Evolutionary conservation across 768 basidiomycete genomes (phyloP), one percentile per base, ranked within the genome.

Genomic region (Mycena polygramma): DNA sequence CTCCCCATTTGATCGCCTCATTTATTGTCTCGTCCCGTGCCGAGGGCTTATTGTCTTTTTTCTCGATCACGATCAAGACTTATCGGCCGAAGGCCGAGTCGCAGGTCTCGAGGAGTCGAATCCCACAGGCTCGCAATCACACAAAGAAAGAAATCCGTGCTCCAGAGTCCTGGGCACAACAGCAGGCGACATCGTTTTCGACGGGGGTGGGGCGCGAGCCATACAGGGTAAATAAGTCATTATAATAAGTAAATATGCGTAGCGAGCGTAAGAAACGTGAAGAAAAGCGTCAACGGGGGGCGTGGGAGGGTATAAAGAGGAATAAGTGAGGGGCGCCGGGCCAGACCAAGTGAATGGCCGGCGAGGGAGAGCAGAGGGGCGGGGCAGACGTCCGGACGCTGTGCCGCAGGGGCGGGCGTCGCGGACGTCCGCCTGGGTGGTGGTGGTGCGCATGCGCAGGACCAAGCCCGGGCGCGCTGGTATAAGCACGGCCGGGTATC

Each of bases 201-300:
- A 35, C 15, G 30, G n/a, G 48, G 20, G 9, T 22, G n/a, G n/a
- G 22, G n/a, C 48, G 22, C 24, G 10, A 43, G n/a, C 46, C 49
- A 48, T 55, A 65, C 54, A 65, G 36, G 19, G 63, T 53, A 55
- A 55, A 65, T 65, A 65, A 65, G 54, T 65, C 63, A 65, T 65
- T 65, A 65, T 37, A 55, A 57, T 65, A 65, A 57, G 54, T 65
- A 57, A 57, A 57, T 54, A 36, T 13, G 63, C 48, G 63, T 54
- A 20, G 52, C 39, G n/a, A 45, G 63, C 63, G 52, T 53, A 41
- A 64, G 41, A 49, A 49, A 22, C 46, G 60, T 62, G 14, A 36
- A 52, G 30, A 26, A 39, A 22, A 65, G 45, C 63, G 63, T 65
- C 63, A 65, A 57, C 19, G 43, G 43, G n/a, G 11, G 52, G 63